Base-by-base conservation (phyloP, 2,329 filamentous ascomycete genomes). In the Dryadomyces quercivorus region DNA sequence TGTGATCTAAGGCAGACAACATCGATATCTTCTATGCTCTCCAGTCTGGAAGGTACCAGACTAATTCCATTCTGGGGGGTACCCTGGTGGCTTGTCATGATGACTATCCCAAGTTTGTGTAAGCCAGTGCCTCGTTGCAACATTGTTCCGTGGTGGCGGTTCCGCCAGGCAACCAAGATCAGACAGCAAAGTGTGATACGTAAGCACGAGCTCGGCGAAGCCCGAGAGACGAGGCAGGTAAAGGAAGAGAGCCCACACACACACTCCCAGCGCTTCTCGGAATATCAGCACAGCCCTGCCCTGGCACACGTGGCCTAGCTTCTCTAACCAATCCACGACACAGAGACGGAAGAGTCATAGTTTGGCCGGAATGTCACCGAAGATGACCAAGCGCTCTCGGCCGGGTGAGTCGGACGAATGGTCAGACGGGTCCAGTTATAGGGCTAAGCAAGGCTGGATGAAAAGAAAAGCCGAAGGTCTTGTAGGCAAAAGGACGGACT, bases 131-230 rank as follows among this genome's bases (percentile, higher is more conserved):
- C 10, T 40, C 36, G 36, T 31, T 31, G 26, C 26, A 31, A 43
- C 18, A 43, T 18, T 45, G 43, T 21, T 22, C 21, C 12, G 44
- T 20, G 18, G 44, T 13, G 20, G 44, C 44, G 15, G 44, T 22
- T n/a, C 21, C 12, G 26, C 13, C 21, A n/a, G 45, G 45, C 45
- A 31, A 20, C 21, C 21, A 47, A 15, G 45, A 31, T 15, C 45
- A 31, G 22, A 47, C 6, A 6, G 13, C 15, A 6, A 31, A n/a
- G 13, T 15, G 7, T 34, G 21, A 10, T 48, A n/a, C 46, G 26
- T 48, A 48, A 48, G 46, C 46, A 48, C 46, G 46, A 48, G 22
- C 46, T 31, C 46, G 46, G 46, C 46, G 45, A 48, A 48, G 46
- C 26, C 46, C 46, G 46, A 48, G 22, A 34, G 22, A 48, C 15